Evolutionary conservation across 2,329 filamentous ascomycete species (phyloP).

Genomic region (Aspergillus sp.): DNA sequence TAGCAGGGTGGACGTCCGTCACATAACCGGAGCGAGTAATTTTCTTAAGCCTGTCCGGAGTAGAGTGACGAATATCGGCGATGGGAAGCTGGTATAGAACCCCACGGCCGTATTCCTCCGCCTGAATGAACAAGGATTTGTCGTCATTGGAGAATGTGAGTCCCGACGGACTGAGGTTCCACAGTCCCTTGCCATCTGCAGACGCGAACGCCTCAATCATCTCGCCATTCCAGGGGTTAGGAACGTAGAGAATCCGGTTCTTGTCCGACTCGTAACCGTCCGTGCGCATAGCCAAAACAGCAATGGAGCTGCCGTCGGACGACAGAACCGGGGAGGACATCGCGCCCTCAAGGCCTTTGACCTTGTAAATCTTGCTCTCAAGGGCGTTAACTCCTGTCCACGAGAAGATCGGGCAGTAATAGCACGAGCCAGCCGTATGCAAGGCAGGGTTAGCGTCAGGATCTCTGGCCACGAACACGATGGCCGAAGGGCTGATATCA

Average conservation of each 20-base stretch:
- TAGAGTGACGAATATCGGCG: conserved; percentile 33
- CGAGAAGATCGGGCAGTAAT: conserved; percentile 50
- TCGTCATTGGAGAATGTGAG: conserved; percentile 49
- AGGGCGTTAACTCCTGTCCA: conserved; percentile 42
- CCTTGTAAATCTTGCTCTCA: conserved; percentile 38
- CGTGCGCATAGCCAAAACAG: conserved; percentile 48
- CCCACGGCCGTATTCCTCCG: conserved; percentile 48
- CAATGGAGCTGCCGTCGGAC: conserved; percentile 49
- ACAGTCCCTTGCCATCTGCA: conserved; percentile 43
- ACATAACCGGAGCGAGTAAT: conserved; percentile 49
- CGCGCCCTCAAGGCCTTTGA: conserved; percentile 46
- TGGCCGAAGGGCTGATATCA: conserved; percentile 50
- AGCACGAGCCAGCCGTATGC: conserved; percentile 52
- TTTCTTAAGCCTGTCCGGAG: conserved; percentile 39
- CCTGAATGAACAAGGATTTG: conserved; percentile 46
- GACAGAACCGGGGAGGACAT: conserved; percentile 52
- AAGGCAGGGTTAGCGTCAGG: conserved; percentile 50
- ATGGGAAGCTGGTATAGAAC: conserved; percentile 48
- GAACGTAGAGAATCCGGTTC: conserved; percentile 50
- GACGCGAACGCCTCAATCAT: conserved; percentile 46
- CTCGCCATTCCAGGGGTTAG: conserved; percentile 46
- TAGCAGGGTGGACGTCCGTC: conserved; percentile 42
- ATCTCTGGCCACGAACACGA: conserved; percentile 54
- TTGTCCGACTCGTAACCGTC: conserved; percentile 55
- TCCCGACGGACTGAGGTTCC: conserved; percentile 47